phyloP scores from a whole-genome alignment of 1,139 yeast genomes.

The Pichia sp. region DNA sequence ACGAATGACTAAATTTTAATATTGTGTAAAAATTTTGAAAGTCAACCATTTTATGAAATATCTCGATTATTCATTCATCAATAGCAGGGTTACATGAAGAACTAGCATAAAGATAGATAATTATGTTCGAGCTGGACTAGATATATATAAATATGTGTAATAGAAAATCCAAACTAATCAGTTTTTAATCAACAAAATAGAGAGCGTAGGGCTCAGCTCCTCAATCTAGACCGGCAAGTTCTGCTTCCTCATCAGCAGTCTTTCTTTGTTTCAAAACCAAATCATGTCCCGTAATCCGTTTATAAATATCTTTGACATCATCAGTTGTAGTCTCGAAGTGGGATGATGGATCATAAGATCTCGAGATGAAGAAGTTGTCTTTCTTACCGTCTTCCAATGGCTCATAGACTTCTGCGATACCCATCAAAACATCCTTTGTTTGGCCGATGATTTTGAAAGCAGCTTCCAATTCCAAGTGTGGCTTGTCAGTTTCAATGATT shows the following conservation, averaged over 20 bases:
- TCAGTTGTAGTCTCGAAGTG: slow-evolving; percentile 97
- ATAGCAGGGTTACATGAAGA: no score
- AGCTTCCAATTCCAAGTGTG: slow-evolving; percentile 88
- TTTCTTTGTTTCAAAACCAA: slow-evolving; percentile 77
- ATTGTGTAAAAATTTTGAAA: no score
- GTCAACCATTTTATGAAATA: no score
- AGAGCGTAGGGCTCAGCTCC: not conserved
- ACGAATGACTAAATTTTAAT: no score
- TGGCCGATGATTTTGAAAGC: slow-evolving; percentile 89
- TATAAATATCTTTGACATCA: slow-evolving; percentile 90
- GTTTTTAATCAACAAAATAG: not conserved
- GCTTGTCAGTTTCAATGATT: slow-evolving; percentile 87
- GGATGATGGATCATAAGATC: slow-evolving; percentile 87
- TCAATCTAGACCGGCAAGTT: slow-evolving; percentile 31
- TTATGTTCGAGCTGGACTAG: not conserved
- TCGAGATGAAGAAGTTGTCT: slow-evolving; percentile 77
- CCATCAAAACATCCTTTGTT: slow-evolving; percentile 84
- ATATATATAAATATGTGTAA: not conserved
- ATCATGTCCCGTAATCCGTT: slow-evolving; percentile 89
- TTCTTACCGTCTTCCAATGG: slow-evolving; percentile 79
- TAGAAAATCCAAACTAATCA: not conserved
- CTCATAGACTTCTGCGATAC: slow-evolving; percentile 86
- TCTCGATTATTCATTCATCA: no score
- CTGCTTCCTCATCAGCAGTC: slow-evolving; percentile 58
- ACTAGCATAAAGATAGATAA: not conserved